Conservation (phyloP, 2,329 filamentous ascomycete species). For the Epichloe sibirici region DNA sequence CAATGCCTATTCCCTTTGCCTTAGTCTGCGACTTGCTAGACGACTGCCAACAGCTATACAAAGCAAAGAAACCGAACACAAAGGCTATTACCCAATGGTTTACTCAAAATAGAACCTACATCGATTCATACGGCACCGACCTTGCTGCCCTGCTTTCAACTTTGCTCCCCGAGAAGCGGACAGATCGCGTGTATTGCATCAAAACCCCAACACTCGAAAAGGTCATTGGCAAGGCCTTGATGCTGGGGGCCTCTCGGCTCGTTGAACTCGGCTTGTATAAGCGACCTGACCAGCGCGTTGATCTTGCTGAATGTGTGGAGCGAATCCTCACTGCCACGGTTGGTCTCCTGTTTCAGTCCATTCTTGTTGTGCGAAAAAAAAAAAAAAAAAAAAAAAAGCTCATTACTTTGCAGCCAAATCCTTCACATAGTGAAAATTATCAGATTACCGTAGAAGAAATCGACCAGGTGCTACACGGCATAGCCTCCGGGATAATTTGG, state of each 20-base stretch:
- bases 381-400: not conserved
- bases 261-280: constrained; percentile 52
- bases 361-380: not conserved
- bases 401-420: constrained; percentile 30
- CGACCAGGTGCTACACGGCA: constrained; percentile 48
- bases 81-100: constrained; percentile 55
- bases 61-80: constrained; percentile 20
- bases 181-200: constrained; percentile 66
- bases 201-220: constrained; percentile 49
- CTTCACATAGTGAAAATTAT: constrained; percentile 15
- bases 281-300: constrained; percentile 41
- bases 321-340: constrained; percentile 50
- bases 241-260: constrained; percentile 49
- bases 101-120: constrained; percentile 39
- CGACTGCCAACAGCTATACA: constrained; percentile 39
- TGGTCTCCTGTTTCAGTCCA: constrained; percentile 12
- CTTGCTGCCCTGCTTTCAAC: constrained; percentile 58
- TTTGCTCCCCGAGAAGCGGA: constrained; percentile 62
- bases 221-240: constrained; percentile 55
- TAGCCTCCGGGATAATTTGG: constrained; percentile 59
- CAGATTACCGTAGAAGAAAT: constrained; percentile 59
- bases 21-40: constrained; percentile 65
- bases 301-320: constrained; percentile 63
- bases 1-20: constrained; percentile 56
- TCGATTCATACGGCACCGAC: constrained; percentile 46